phyloP scores from a whole-genome alignment of 2,329 filamentous ascomycete genomes.

The Pseudocercospora vitis region DNA sequence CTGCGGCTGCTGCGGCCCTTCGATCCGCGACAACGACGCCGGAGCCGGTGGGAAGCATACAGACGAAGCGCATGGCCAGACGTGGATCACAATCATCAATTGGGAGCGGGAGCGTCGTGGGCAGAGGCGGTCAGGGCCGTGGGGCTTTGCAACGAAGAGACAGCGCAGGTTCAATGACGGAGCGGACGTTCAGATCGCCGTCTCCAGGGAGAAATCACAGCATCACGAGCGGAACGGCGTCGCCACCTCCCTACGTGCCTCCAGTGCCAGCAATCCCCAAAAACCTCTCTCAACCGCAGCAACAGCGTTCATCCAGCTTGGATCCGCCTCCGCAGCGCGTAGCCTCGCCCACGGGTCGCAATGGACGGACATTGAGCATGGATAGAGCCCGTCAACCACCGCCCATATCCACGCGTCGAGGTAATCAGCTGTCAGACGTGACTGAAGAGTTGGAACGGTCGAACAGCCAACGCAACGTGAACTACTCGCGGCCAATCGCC shows the following conservation, averaged over 20 bases:
- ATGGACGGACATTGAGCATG: conserved; percentile 36
- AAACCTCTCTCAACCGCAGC: conserved; percentile 30
- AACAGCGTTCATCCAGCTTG: conserved; percentile 52
- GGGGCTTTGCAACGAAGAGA: conserved; percentile 59
- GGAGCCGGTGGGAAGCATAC: conserved; percentile 75
- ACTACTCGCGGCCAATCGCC: conserved; percentile 57
- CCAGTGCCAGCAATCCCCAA: conserved; percentile 70
- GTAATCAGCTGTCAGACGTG: conserved; percentile 44
- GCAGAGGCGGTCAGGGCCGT: conserved; percentile 39
- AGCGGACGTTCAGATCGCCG: conserved; percentile 79
- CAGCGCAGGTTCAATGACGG: conserved; percentile 81
- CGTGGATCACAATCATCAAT: conserved; percentile 72
- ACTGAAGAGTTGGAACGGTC: conserved; percentile 43
- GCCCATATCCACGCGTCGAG: conserved; percentile 21
- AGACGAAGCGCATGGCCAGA: conserved; percentile 81
- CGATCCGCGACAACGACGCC: conserved; percentile 75
- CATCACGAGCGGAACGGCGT: conserved; percentile 28
- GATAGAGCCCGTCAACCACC: conserved; percentile 29
- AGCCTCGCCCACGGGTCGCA: conserved; percentile 42
- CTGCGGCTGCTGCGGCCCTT: conserved; percentile 82
- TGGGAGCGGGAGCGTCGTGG: conserved; percentile 47
- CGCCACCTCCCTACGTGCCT: conserved; percentile 51
- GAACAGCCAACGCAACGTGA: conserved; percentile 45
- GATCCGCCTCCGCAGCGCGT: conserved; percentile 49
- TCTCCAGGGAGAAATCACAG: conserved; percentile 54